These are phyloP conservation scores for Rhododendron ferrugineum DNA, from an alignment of 148 eudicot genomes.

Conservation along the genomic window DNA sequence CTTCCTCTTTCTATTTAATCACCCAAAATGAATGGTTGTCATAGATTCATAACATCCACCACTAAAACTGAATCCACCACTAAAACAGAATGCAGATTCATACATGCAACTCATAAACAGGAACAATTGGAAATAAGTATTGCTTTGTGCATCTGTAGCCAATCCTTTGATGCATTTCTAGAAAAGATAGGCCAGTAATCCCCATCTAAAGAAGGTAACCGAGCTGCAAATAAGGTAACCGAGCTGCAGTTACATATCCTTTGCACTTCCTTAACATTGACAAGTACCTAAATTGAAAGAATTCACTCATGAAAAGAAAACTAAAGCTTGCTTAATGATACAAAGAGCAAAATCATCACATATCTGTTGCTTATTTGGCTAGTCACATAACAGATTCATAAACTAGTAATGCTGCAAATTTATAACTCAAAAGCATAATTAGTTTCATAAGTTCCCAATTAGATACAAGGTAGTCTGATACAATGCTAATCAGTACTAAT, in stretches of 20 bases:
- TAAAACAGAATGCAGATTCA: too few species aligned
- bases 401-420: too few species aligned
- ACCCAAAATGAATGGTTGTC: too few species aligned
- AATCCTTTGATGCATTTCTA: conserved; percentile 81
- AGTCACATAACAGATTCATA: too few species aligned
- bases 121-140: conserved; percentile 1
- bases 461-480: too few species aligned
- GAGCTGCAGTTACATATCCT: conserved; percentile 92
- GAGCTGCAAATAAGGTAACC: conserved; percentile 87
- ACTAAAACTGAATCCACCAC: too few species aligned
- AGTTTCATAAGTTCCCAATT: too few species aligned
- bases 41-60: too few species aligned
- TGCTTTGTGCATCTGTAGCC: conserved; percentile 86
- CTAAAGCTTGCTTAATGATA: not conserved
- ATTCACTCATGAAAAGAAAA: not conserved
- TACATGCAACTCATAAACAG: not conserved
- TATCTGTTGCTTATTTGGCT: conserved; percentile 21
- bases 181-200: conserved; percentile 96
- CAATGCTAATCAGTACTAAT: too few species aligned
- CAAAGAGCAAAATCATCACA: not conserved
- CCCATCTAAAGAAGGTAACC: conserved; percentile 92
- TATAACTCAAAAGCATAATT: too few species aligned
- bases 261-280: conserved; percentile 75
- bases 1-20: too few species aligned
- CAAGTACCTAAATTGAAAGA: conserved; percentile 51